These are phyloP conservation scores for Lactarius akahatsu DNA, from an alignment of 768 basidiomycete species.

Conservation along the genomic window DNA sequence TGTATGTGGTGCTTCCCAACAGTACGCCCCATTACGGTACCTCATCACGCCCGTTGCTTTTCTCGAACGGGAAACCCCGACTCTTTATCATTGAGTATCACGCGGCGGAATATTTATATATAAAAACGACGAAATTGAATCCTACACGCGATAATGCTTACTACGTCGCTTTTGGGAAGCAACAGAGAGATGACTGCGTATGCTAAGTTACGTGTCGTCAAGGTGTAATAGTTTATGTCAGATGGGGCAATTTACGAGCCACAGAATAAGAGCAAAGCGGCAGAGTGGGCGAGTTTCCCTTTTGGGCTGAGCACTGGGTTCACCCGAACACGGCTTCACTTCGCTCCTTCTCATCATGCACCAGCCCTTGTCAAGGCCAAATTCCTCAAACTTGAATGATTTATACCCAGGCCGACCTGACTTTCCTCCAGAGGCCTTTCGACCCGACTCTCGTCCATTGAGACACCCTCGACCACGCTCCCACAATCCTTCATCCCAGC, in stretches of 20 bases:
- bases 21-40: background rate
- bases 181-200: too few species aligned
- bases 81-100: background rate
- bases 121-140: too few species aligned
- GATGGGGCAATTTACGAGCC: too few species aligned
- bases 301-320: background rate
- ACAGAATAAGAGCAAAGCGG: too few species aligned
- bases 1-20: background rate
- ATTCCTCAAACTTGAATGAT: constrained; percentile 21
- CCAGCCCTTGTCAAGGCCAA: constrained; percentile 18
- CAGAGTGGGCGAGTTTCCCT: background rate
- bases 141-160: too few species aligned
- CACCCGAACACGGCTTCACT: background rate
- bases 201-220: too few species aligned
- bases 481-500: constrained; percentile 12
- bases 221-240: too few species aligned
- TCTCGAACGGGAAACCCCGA: background rate
- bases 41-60: too few species aligned
- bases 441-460: constrained; percentile 2
- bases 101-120: too few species aligned
- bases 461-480: constrained; percentile 13
- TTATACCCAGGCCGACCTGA: constrained; percentile 7
- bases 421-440: background rate
- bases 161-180: too few species aligned
- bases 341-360: constrained; percentile 17